phyloP scores from a whole-genome alignment of 208 protist genomes.

The Trypanosoma lewisi region DNA sequence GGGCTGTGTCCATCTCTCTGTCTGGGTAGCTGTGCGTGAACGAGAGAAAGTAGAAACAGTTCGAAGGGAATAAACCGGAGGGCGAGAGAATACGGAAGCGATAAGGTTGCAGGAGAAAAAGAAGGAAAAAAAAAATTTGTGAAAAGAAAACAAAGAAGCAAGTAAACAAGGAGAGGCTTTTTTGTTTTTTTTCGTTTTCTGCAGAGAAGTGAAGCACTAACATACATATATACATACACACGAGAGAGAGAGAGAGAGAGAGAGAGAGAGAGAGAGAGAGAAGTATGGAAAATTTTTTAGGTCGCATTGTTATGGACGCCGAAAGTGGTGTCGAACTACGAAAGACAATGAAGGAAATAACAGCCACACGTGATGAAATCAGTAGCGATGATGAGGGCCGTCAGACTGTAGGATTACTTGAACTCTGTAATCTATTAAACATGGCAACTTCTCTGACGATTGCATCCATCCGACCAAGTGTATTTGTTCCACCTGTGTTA shows the following conservation, averaged over 20 bases:
- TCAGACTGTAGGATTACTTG: constrained; percentile 51
- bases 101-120: not conserved
- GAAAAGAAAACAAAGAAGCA: constrained; percentile 7
- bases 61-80: not conserved
- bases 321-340: constrained; percentile 20
- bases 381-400: constrained; percentile 53
- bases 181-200: not conserved
- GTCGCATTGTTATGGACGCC: constrained; percentile 29
- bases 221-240: constrained; percentile 14
- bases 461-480: constrained; percentile 52
- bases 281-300: constrained; percentile 39
- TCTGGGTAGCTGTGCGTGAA: not conserved
- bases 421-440: constrained; percentile 91
- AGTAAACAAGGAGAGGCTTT: not conserved
- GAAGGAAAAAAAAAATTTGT: not conserved
- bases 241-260: not conserved
- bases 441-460: constrained; percentile 86
- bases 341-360: constrained; percentile 26
- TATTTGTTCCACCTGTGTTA: constrained; percentile 67
- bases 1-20: no score
- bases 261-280: not conserved
- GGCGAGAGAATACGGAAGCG: not conserved
- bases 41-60: not conserved
- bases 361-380: constrained; percentile 37
- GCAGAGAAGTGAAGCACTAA: constrained; percentile 1